Evolutionary conservation across 306 rosid genomes (phyloP), one percentile per base, ranked within the genome.

Genomic region (Quercus engelmannii): DNA sequence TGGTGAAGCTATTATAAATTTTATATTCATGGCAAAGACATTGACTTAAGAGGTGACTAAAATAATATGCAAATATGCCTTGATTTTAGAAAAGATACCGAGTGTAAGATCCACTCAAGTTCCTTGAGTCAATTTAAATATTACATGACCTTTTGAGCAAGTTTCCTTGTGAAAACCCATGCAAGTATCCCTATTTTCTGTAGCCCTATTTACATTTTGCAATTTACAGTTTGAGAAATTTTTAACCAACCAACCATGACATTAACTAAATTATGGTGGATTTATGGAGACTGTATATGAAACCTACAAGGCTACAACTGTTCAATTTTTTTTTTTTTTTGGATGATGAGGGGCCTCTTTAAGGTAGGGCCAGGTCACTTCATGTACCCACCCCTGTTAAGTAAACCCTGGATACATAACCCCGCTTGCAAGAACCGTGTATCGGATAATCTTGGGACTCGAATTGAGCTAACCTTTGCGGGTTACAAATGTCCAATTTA

Each of bases 1-100:
- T 11, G 19, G 67, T 51, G 6, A 69, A 14, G 46, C 23, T 74
- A 71, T 33, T n/a, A 56, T 55, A 73, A 74, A 23, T 77, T 61
- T 68, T 58, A 54, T 67, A 54, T 82, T 68, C 62, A 35, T 75
- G 74, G 71, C 17, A 76, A 72, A 81, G 17, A 63, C 61, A 74
- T 63, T 80, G 49, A 62, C 35, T 69, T 61, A 67, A 76, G 70
- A 67, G 43, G 64, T 74, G 21, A 35, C 8, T 20, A 26, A 64
- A 28, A 30, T 59, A 59, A 21, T 64, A 28, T 63, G 38, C 43
- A 63, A 63, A 63, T 4, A 61, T 30, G 41, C 18, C 70, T 28
- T 64, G 43, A 15, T 2, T 28, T 13, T 61, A 4, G 13, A 25
- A 14, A 3, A 64, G 41, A 15, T 26, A 64, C 31, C 17, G 2